Conservation (phyloP, 2,329 filamentous ascomycete species). For the Phaeophleospora eucalypticola region DNA sequence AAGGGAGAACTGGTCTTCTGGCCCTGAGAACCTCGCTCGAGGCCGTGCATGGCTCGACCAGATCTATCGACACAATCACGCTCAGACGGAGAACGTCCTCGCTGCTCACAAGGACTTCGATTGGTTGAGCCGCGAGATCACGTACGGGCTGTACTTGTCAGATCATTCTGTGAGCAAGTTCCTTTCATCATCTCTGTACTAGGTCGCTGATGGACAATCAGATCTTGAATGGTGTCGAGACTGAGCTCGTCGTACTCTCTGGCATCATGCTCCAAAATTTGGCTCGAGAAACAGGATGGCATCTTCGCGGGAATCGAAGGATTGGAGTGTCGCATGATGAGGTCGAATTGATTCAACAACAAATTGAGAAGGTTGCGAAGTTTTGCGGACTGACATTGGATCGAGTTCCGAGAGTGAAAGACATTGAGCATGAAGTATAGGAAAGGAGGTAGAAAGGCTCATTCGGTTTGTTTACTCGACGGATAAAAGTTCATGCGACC, state of each 20-base stretch:
- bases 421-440: constrained; percentile 41
- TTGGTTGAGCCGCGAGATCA: constrained; percentile 54
- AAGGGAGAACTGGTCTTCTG: constrained; percentile 56
- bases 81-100: constrained; percentile 37
- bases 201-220: constrained; percentile 11
- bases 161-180: constrained; percentile 49
- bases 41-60: constrained; percentile 55
- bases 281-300: constrained; percentile 51
- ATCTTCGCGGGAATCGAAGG: constrained; percentile 48
- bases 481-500: no score
- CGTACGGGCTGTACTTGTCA: constrained; percentile 56
- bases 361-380: constrained; percentile 36
- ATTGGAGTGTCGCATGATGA: constrained; percentile 47
- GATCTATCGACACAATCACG: constrained; percentile 52
- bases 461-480: no score
- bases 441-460: no score
- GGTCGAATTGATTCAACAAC: constrained; percentile 41
- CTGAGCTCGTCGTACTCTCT: constrained; percentile 51
- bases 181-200: background rate
- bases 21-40: constrained; percentile 51
- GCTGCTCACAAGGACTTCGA: constrained; percentile 46
- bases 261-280: constrained; percentile 59
- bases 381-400: constrained; percentile 35
- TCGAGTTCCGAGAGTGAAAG: constrained; percentile 36
- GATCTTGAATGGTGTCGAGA: constrained; percentile 52